These are phyloP conservation scores for Termitomyces sp. DNA, from an alignment of 768 basidiomycete genomes.

Conservation along the genomic window DNA sequence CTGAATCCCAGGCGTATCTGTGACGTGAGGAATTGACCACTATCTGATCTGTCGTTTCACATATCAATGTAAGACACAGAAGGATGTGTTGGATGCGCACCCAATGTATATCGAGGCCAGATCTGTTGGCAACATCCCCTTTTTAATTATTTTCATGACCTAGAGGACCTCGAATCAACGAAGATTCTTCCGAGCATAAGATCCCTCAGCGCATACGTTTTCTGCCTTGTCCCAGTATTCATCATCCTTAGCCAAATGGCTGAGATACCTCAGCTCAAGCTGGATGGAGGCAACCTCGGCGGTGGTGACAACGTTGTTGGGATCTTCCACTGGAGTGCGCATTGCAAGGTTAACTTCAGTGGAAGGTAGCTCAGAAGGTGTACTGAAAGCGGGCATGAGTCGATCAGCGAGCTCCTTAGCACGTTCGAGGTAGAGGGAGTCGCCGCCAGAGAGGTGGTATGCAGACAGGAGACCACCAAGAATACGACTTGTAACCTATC, in stretches of 20 bases:
- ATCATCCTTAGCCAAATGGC: slow-evolving; percentile 67
- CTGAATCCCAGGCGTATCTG: slow-evolving; percentile 90
- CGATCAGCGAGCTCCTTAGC: slow-evolving; percentile 83
- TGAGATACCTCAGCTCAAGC: slow-evolving; percentile 86
- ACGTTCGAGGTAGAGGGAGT: slow-evolving; percentile 66
- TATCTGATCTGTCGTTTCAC: slow-evolving; percentile 24
- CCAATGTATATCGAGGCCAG: slow-evolving; percentile 81
- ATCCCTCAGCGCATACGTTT: slow-evolving; percentile 32
- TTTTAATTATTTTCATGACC: slow-evolving; percentile 67
- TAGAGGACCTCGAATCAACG: slow-evolving; percentile 9
- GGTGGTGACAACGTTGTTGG: slow-evolving; percentile 63
- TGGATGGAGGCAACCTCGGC: slow-evolving; percentile 86
- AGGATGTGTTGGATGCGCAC: slow-evolving; percentile 29
- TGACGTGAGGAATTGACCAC: slow-evolving; percentile 48
- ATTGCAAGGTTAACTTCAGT: slow-evolving; percentile 69
- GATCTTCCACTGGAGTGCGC: slow-evolving; percentile 55
- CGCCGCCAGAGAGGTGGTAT: slow-evolving; percentile 71
- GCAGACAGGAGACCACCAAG: slow-evolving; percentile 88
- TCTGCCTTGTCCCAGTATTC: slow-evolving; percentile 84
- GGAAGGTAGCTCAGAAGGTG: slow-evolving; percentile 73
- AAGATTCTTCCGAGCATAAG: not conserved
- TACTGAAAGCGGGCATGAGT: slow-evolving; percentile 77
- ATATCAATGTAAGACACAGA: not conserved
- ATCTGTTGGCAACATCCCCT: slow-evolving; percentile 53
- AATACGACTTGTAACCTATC: slow-evolving; percentile 86